phyloP scores from a whole-genome alignment of 106 monocot species.

The Alisma plantagoaquatica region DNA sequence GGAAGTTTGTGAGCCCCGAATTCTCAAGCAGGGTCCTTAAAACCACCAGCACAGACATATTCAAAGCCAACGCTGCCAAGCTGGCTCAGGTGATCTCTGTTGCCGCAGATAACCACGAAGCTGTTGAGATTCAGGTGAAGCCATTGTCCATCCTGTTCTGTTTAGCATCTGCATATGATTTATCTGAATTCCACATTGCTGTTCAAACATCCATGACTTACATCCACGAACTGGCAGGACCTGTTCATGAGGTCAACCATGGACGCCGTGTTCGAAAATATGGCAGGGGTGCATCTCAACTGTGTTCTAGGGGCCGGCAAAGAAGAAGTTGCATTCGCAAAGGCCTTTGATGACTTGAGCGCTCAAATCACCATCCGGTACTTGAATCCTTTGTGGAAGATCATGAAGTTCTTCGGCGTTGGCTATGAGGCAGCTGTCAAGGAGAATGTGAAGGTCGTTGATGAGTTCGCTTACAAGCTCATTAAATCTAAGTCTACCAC shows the following conservation, averaged over 20 bases:
- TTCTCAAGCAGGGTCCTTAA: conserved; percentile 7
- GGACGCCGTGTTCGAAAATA: conserved; percentile 2
- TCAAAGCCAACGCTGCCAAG: not conserved
- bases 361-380: not conserved
- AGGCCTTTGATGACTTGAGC: conserved; percentile 10
- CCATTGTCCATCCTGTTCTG: too few relatives aligned
- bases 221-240: too few relatives aligned
- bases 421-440: conserved; percentile 2
- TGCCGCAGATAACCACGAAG: too few relatives aligned
- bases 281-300: not conserved
- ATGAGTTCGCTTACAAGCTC: too few relatives aligned
- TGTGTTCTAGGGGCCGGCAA: too few relatives aligned
- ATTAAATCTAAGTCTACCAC: too few relatives aligned
- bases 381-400: conserved; percentile 12
- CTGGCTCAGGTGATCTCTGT: conserved; percentile 4
- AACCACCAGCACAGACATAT: not conserved
- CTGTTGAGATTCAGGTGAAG: too few relatives aligned
- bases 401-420: conserved; percentile 5
- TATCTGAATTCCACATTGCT: too few relatives aligned
- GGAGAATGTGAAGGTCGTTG: conserved; percentile 3
- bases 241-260: not conserved
- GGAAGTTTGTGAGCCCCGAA: conserved; percentile 8
- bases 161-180: too few relatives aligned
- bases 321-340: too few relatives aligned
- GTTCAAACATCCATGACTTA: too few relatives aligned